phyloP scores from a whole-genome alignment of 306 rosid genomes.

The barrel medic (Medicago truncatula) region DNA sequence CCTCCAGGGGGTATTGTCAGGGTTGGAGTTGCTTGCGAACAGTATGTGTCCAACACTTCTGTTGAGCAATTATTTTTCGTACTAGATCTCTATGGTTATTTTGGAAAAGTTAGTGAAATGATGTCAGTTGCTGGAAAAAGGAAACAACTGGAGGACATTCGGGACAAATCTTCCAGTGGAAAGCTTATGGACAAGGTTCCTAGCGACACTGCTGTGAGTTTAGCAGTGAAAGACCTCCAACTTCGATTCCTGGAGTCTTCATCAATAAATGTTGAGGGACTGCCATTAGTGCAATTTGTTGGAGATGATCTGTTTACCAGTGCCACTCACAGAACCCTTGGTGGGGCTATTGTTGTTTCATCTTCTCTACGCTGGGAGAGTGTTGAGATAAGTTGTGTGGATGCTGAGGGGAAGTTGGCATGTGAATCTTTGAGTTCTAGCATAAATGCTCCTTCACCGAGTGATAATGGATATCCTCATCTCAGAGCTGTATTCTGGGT shows the following conservation, averaged over 20 bases:
- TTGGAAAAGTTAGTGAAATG: conserved; percentile 82
- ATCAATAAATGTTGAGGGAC: conserved; percentile 63
- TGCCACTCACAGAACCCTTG: conserved; percentile 88
- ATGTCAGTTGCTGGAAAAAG: conserved; percentile 67
- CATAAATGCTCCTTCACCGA: conserved; percentile 52
- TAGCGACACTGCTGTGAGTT: conserved; percentile 85
- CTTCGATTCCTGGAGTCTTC: conserved; percentile 91
- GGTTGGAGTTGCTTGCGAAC: conserved; percentile 85
- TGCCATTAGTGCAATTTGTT: conserved; percentile 86
- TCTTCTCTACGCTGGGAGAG: conserved; percentile 77
- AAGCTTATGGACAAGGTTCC: conserved; percentile 88
- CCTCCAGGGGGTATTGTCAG: conserved; percentile 95
- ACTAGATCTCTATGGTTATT: conserved; percentile 84
- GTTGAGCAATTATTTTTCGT: conserved; percentile 89
- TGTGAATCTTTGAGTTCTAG: conserved; percentile 52
- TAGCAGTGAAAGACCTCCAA: conserved; percentile 69
- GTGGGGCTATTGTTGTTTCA: conserved; percentile 91
- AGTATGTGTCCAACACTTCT: conserved; percentile 81
- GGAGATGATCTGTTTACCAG: conserved; percentile 71
- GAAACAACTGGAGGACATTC: conserved; percentile 51
- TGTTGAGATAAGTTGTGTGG: conserved; percentile 80
- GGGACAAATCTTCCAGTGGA: conserved; percentile 50
- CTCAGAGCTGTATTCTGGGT: conserved; percentile 92
- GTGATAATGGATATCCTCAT: conserved; percentile 68
- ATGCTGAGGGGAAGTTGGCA: conserved; percentile 64